phyloP scores from a whole-genome alignment of 176 grass and related monocot species.

The Ensete ventricosum region DNA sequence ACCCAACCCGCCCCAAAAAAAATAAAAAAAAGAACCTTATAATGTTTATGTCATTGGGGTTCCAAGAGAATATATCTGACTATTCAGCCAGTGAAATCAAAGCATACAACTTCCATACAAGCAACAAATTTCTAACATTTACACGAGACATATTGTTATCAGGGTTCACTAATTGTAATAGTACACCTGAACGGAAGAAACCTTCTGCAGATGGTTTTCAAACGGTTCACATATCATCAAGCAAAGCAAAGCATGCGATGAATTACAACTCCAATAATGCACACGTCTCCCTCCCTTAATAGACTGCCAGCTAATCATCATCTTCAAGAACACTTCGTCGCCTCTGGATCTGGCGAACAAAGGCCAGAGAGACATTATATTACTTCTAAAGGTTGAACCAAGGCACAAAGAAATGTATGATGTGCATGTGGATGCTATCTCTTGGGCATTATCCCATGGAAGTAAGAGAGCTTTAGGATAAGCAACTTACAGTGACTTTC shows the following conservation, averaged over 20 bases:
- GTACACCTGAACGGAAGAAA: too few relatives aligned
- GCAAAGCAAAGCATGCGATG: neutral
- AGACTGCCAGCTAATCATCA: slow-evolving; percentile 40
- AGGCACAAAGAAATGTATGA: neutral
- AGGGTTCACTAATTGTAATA: too few relatives aligned
- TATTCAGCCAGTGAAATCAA: too few relatives aligned
- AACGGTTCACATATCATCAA: neutral
- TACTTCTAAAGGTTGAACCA: neutral
- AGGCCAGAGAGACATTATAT: slow-evolving; percentile 3
- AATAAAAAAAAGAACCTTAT: too few relatives aligned
- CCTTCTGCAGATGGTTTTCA: neutral
- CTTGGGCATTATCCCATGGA: neutral
- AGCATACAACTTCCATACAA: too few relatives aligned
- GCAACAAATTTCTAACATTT: too few relatives aligned
- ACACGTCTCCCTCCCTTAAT: neutral
- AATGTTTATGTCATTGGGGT: too few relatives aligned
- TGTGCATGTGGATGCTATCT: neutral
- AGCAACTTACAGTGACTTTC: slow-evolving; percentile 77
- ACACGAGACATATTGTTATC: too few relatives aligned
- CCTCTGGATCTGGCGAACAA: slow-evolving; percentile 65
- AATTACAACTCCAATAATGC: neutral
- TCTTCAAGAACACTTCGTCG: slow-evolving; percentile 64
- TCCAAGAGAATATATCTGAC: too few relatives aligned
- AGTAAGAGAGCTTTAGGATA: neutral
- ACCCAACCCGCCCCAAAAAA: too few relatives aligned